Evolutionary conservation across 2,329 filamentous ascomycete genomes (phyloP), one percentile per base, ranked within the genome.

Genomic region (Lasiodiplodia hormozganensis): DNA sequence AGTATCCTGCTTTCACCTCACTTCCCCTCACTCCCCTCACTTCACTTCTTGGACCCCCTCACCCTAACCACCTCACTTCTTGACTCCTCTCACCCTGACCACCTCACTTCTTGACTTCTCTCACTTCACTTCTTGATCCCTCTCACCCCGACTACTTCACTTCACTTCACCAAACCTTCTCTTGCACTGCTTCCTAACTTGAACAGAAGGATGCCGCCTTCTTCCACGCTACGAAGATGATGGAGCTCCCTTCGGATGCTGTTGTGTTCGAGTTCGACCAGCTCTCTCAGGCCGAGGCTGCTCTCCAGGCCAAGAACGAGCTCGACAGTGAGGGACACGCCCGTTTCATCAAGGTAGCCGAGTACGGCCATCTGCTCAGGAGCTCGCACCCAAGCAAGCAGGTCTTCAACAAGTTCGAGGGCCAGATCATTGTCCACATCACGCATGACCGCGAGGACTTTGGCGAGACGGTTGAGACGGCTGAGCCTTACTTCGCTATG

Each of bases 181-280:
- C 25, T 34, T 12, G 21, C 60, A 51, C 16, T 12, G 11, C 11
- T 21, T 21, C 31, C 60, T 64, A 64, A 64, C 31, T 36, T 25
- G 25, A 8, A 6, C 43, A 64, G 54, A 12, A 38, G 65, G 49
- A 16, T 36, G n/a, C 38, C 40, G 73, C 75, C 62, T 8, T 18
- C 36, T 21, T 47, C 21, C 52, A 53, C 67, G 52, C 58, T 69
- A 8, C 8, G 4, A 34, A 36, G 4, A 70, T 21, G 7, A n/a
- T 4, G 8, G 21, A 21, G 43, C 18, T 47, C 4, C 10, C 18
- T 11, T 11, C 43, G 18, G 11, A 40, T 4, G 6, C 16, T 18
- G 1, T 78, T 40, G 70, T 74, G 60, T 70, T 81, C 54, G 74
- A 74, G 64, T 82, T 82, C 70, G 80, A 83, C 66, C 75, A 78